Conservation (phyloP, 2,329 filamentous ascomycete genomes). For the Didymella lethalis region DNA sequence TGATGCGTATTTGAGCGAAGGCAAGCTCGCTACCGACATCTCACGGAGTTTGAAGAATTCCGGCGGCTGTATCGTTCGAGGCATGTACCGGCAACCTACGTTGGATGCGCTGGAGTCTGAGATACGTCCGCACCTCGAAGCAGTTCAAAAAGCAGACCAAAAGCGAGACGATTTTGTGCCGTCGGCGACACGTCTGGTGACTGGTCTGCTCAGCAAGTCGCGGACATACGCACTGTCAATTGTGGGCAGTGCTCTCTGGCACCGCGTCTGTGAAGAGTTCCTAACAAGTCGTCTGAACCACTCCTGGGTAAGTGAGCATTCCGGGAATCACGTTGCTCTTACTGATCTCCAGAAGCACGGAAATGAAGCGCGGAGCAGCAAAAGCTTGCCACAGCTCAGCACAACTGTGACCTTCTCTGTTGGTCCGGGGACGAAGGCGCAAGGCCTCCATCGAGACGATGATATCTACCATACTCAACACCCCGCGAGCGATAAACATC, state of each 20-base stretch:
- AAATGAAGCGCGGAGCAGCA: constrained; percentile 16
- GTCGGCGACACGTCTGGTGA: not conserved
- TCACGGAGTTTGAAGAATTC: not conserved
- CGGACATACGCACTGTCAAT: constrained; percentile 21
- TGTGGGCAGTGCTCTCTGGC: constrained; percentile 22
- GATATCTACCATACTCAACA: constrained; percentile 39
- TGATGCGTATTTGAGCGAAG: not conserved
- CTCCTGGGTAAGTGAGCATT: constrained; percentile 19
- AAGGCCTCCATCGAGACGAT: constrained; percentile 41
- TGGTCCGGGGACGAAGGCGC: constrained; percentile 35
- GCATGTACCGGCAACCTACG: not conserved
- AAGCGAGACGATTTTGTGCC: not conserved
- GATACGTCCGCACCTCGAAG: not conserved
- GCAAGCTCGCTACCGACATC: not conserved
- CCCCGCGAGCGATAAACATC: constrained; percentile 21
- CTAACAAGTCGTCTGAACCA: constrained; percentile 21
- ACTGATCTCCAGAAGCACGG: constrained; percentile 12
- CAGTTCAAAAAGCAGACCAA: not conserved
- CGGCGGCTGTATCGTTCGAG: constrained; percentile 1
- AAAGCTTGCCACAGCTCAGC: constrained; percentile 32
- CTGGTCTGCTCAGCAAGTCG: not conserved
- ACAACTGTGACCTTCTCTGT: constrained; percentile 38
- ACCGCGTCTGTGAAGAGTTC: constrained; percentile 22
- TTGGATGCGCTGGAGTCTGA: not conserved
- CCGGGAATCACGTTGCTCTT: not conserved